Percentiles rank a stretch among this genome's conserved stretches.
These are phyloP conservation scores for Blepharisma japonicum DNA, from an alignment of 73 alveolate species.

Conservation along the genomic window DNA sequence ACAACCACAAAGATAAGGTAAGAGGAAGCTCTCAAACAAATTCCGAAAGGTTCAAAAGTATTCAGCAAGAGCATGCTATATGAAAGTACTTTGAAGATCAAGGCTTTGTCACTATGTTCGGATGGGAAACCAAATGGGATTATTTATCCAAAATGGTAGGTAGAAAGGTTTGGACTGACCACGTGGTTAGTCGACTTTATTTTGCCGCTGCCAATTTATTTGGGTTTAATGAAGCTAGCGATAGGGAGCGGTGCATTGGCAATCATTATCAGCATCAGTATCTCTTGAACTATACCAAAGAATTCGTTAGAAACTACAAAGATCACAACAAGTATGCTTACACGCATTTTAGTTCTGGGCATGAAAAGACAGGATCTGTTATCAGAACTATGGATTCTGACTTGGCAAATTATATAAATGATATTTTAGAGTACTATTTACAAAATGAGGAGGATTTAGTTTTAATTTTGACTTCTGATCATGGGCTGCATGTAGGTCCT, in stretches of 20 bases:
- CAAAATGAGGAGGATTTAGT: not conserved
- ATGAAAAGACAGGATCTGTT: not conserved
- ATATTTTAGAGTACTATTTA: not conserved
- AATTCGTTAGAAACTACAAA: not conserved
- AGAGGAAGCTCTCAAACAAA: not conserved
- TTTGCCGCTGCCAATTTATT: not conserved
- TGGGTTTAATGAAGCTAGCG: not conserved
- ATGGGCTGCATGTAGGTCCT: not conserved
- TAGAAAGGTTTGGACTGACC: not conserved
- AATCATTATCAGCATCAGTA: not conserved
- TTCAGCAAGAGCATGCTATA: not conserved
- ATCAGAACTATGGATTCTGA: not conserved
- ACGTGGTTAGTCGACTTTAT: not conserved
- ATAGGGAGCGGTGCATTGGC: not conserved
- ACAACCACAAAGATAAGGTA: conserved; percentile 3
- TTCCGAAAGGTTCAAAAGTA: not conserved
- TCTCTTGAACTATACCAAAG: not conserved
- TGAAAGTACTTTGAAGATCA: not conserved
- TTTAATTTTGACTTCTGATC: not conserved
- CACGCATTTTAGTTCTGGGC: not conserved
- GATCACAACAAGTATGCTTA: not conserved
- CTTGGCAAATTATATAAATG: not conserved
- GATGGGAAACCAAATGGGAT: not conserved
- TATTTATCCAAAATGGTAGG: not conserved
- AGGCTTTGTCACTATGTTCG: conserved; percentile 6